Evolutionary conservation across 495 filamentous ascomycete genomes (phyloP).

Genomic region (Podospora pseudopauciseta): DNA sequence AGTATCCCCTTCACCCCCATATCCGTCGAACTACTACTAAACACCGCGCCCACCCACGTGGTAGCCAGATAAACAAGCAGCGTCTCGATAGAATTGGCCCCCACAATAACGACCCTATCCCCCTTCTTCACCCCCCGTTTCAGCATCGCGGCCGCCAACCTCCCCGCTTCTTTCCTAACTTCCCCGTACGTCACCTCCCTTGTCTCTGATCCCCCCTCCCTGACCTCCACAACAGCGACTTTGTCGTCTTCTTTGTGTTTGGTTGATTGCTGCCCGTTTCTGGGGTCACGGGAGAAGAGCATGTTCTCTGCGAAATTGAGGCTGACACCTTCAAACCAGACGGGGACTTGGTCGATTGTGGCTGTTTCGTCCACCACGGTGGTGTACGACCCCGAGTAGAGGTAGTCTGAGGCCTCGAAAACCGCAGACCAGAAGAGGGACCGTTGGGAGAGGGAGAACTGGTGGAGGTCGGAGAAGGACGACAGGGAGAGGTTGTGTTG

Average conservation of each 20-base stretch:
- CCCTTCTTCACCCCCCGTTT: slow-evolving; percentile 61
- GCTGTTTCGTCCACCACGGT: slow-evolving; percentile 62
- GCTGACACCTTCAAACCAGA: slow-evolving; percentile 63
- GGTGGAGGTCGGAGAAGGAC: slow-evolving; percentile 59
- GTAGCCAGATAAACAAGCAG: slow-evolving; percentile 62
- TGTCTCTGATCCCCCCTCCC: slow-evolving; percentile 60
- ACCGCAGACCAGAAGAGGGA: slow-evolving; percentile 63
- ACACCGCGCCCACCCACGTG: slow-evolving; percentile 64
- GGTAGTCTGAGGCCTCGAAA: slow-evolving; percentile 56
- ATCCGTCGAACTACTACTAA: slow-evolving; percentile 70
- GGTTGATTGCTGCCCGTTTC: slow-evolving; percentile 33
- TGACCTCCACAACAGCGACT: slow-evolving; percentile 65
- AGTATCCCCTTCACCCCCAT: slow-evolving; percentile 75
- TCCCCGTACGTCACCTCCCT: slow-evolving; percentile 60
- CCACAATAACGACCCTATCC: slow-evolving; percentile 68
- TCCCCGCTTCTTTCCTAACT: slow-evolving; percentile 53
- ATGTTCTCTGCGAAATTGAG: slow-evolving; percentile 66
- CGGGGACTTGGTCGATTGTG: slow-evolving; percentile 64
- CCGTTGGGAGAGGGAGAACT: slow-evolving; percentile 58
- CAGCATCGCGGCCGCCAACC: slow-evolving; percentile 59
- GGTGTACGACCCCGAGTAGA: slow-evolving; percentile 57
- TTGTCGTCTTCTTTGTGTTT: slow-evolving; percentile 64
- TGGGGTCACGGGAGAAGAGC: slow-evolving; percentile 45
- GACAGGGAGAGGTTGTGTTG: slow-evolving; percentile 23
- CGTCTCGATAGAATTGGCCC: slow-evolving; percentile 70